Evolutionary conservation across 2,329 filamentous ascomycete species (phyloP).

Genomic region (Hymenoscyphus fraxineus): DNA sequence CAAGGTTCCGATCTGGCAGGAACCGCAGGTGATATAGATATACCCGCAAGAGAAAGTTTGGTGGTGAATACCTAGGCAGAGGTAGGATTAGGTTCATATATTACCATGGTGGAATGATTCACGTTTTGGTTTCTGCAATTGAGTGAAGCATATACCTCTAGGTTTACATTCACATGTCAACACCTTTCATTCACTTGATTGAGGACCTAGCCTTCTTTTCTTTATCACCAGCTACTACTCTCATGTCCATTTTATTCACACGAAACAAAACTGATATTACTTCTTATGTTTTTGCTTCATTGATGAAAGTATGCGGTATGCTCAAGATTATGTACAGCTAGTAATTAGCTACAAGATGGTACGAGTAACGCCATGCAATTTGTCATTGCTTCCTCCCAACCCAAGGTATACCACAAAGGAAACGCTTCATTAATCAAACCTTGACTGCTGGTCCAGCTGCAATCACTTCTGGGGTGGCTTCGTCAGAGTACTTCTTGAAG

Average conservation of each 20-base stretch:
- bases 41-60: neutral
- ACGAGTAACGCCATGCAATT: conserved; percentile 26
- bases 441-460: conserved; percentile 52
- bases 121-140: neutral
- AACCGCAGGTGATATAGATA: neutral
- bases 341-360: conserved; percentile 10
- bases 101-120: neutral
- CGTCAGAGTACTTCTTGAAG: conserved; percentile 90
- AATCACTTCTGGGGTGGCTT: conserved; percentile 77
- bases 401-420: conserved; percentile 6
- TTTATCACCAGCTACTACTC: neutral
- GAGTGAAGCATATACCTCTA: neutral
- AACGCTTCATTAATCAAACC: conserved; percentile 2
- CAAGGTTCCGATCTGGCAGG: too few relatives aligned
- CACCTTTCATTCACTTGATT: neutral
- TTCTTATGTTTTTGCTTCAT: conserved; percentile 7
- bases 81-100: neutral
- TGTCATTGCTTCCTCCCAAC: conserved; percentile 15
- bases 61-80: neutral
- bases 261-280: neutral
- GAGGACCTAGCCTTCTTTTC: neutral
- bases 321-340: conserved; percentile 14
- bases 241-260: neutral
- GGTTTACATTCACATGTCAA: neutral
- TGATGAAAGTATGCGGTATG: conserved; percentile 7